These are phyloP conservation scores for Scenedesmus sp. DNA, from an alignment of 163 green algal species.

Conservation along the genomic window DNA sequence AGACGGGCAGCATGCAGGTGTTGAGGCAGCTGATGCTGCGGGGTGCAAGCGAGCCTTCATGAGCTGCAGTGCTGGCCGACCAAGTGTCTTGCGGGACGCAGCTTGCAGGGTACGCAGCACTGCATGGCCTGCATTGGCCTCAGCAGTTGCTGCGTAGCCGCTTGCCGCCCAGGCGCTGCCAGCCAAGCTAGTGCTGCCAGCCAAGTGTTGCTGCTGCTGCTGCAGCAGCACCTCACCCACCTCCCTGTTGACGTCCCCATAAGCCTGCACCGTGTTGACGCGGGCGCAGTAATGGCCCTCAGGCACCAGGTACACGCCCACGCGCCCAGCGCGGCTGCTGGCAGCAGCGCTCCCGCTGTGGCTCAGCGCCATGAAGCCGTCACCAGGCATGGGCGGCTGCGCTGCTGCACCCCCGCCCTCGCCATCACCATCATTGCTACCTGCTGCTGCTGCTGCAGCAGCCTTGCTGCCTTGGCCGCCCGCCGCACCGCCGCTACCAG, in stretches of 20 bases:
- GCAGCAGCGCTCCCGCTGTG: not conserved
- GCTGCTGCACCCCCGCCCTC: not conserved
- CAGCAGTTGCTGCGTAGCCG: no score
- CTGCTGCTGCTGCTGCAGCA: not conserved
- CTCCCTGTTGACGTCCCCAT: slow-evolving; percentile 83
- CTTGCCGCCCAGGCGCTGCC: no score
- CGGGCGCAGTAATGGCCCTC: slow-evolving; percentile 74
- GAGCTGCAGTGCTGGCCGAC: not conserved
- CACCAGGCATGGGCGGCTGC: not conserved
- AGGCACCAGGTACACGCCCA: slow-evolving; percentile 73
- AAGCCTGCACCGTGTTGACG: slow-evolving; percentile 76
- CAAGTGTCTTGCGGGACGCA: no score
- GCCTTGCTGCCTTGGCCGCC: not conserved
- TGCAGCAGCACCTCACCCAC: slow-evolving; percentile 12
- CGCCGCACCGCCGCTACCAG: not conserved
- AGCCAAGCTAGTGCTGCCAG: not conserved
- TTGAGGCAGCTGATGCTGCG: not conserved
- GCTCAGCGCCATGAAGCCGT: slow-evolving; percentile 51
- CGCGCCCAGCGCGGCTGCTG: slow-evolving; percentile 29
- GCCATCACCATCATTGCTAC: not conserved
- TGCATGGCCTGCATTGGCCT: no score
- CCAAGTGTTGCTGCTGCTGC: not conserved
- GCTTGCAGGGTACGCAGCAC: no score
- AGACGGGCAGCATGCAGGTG: not conserved
- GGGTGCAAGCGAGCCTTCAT: not conserved